Evolutionary conservation across 2,329 filamentous ascomycete genomes (phyloP).

Genomic region (Aspergillus bombycis): DNA sequence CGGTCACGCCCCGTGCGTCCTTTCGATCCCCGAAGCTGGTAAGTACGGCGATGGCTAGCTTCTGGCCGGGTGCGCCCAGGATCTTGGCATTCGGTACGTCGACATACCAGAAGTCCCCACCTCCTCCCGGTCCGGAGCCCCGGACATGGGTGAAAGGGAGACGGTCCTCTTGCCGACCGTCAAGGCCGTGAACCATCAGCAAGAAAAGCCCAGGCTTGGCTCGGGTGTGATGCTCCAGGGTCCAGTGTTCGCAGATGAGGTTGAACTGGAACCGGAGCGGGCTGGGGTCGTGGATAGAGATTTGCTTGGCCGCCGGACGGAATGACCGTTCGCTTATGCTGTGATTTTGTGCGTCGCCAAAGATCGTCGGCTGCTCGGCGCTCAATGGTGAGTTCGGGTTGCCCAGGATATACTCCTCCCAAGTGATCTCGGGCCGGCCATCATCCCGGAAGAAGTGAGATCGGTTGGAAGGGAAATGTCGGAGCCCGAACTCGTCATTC

Average conservation of each 20-base stretch:
- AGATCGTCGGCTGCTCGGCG: conserved; percentile 52
- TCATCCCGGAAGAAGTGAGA: conserved; percentile 75
- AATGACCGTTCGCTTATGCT: conserved; percentile 62
- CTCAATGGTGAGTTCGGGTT: conserved; percentile 52
- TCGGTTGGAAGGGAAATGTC: conserved; percentile 75
- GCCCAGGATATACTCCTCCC: conserved; percentile 81
- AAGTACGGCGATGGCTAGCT: conserved; percentile 66
- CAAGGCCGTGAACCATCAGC: conserved; percentile 66
- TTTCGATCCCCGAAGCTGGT: conserved; percentile 53
- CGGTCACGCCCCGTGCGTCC: conserved; percentile 57
- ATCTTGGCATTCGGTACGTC: conserved; percentile 67
- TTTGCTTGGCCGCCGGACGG: conserved; percentile 61
- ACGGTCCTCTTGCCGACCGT: conserved; percentile 69
- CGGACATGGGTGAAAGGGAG: conserved; percentile 64
- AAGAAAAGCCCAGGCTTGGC: conserved; percentile 67
- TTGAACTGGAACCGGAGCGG: conserved; percentile 78
- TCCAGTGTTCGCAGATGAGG: conserved; percentile 82
- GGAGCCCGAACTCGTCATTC: conserved; percentile 80
- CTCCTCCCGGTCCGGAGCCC: conserved; percentile 53
- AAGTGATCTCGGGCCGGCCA: conserved; percentile 63
- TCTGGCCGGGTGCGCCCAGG: conserved; percentile 71
- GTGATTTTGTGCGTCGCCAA: conserved; percentile 50
- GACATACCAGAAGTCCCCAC: conserved; percentile 78
- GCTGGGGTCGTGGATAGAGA: conserved; percentile 61
- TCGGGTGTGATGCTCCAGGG: conserved; percentile 65